These are phyloP conservation scores for Triadica sebifera DNA, from an alignment of 345 rosid species.

Conservation along the genomic window DNA sequence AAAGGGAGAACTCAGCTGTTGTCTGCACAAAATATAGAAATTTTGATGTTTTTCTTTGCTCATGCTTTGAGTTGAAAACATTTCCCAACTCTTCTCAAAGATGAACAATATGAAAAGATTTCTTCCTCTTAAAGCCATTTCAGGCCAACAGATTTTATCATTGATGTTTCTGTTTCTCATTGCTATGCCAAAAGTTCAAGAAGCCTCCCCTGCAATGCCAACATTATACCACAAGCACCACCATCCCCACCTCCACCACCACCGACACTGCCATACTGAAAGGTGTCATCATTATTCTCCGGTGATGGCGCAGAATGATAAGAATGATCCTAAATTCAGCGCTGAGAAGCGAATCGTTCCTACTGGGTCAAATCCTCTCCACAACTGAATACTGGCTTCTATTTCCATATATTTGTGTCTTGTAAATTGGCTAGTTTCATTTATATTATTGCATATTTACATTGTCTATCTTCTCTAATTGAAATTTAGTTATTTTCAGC, in stretches of 20 bases:
- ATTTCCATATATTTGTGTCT: too few relatives aligned
- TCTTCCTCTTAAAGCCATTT: background rate
- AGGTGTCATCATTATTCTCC: background rate
- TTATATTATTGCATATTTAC: background rate
- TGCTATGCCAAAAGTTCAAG: background rate
- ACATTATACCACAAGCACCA: background rate
- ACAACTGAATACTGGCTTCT: conserved; percentile 13
- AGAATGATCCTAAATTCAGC: background rate
- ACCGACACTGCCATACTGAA: background rate
- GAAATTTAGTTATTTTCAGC: background rate
- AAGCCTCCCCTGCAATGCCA: background rate
- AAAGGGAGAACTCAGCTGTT: background rate
- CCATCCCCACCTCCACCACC: too few relatives aligned
- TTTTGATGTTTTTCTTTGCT: background rate
- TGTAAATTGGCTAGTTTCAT: too few relatives aligned
- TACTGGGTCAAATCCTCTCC: conserved; percentile 19
- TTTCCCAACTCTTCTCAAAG: background rate
- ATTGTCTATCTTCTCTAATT: background rate
- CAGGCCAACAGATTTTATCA: background rate
- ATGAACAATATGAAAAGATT: background rate
- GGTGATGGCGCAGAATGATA: background rate
- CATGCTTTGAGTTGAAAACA: background rate
- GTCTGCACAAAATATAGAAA: background rate
- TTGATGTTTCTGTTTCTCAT: background rate
- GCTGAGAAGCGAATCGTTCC: conserved; percentile 10